Base-by-base conservation (phyloP, 2,329 filamentous ascomycete species). In the Triangularia setosa region DNA sequence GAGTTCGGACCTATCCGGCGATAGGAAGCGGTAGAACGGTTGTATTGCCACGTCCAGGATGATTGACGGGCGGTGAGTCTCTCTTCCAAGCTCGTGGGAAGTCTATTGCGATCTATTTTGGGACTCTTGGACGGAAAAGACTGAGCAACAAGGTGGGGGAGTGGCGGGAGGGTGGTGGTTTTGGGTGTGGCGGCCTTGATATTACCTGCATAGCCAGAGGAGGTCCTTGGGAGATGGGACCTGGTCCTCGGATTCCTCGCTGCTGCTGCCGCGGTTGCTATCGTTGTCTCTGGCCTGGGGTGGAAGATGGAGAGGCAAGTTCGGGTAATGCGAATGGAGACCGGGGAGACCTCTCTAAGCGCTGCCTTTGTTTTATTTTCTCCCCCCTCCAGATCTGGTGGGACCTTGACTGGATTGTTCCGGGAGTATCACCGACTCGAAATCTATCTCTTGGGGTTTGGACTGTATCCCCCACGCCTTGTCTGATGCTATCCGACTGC, bases 391-490 rank as follows among this genome's bases (percentile, higher is more conserved):
- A 5, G 35, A 4, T 2, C 14, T 5, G 4, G 5, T 44, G 8
- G 9, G 1, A 35, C 12, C 30, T 14, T 11, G 30, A 35, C 30
- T 11, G 4, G 30, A 4, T 14, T 44, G 35, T 18, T 21, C 40
- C 7, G 40, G 9, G n/a, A 11, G 16, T 18, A 55, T 18, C 23
- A n/a, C n/a, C 11, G 18, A 56, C 48, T 65, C 52, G 18, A 44
- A 23, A 33, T 66, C 61, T 2, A 27, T 18, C 9, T 33, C 25
- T 21, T 54, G 30, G n/a, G 16, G 18, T 21, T 68, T 65, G 5
- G 33, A 35, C 52, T 69, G 68, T 11, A 66, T 62, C 8, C 69
- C 70, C 70, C 70, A 71, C 18, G 61, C 53, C n/a, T 25, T 21
- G 53, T 71, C 62, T 1, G 55, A 21, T 4, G 69, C 67, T 35